A percentile compares a stretch with the other conserved stretches of the same genome.
Evolutionary conservation across 495 filamentous ascomycete genomes (phyloP).

Genomic region (Diplogelasinospora grovesii): DNA sequence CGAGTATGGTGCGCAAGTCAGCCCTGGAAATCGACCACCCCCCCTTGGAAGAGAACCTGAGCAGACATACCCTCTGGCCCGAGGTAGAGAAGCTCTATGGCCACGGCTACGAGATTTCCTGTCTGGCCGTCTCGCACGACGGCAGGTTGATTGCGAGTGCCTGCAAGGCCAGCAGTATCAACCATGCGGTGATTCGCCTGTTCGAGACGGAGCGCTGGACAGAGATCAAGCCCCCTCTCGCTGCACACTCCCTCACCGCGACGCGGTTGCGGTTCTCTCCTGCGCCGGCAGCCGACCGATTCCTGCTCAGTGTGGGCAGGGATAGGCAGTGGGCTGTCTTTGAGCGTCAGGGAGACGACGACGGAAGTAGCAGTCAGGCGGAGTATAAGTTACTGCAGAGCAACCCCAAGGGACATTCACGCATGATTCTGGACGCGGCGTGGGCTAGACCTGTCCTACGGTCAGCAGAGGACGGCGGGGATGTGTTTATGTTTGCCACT

Average conservation of each 20-base stretch:
- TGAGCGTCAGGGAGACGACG: constrained; percentile 34
- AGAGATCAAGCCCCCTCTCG: constrained; percentile 74
- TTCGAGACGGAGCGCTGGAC: constrained; percentile 84
- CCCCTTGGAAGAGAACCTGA: constrained; percentile 81
- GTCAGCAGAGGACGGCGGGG: neutral
- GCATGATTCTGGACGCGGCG: constrained; percentile 81
- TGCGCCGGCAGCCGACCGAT: constrained; percentile 64
- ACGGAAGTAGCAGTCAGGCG: too few relatives aligned
- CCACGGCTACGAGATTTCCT: constrained; percentile 96
- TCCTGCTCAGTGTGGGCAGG: constrained; percentile 80
- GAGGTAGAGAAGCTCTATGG: constrained; percentile 96
- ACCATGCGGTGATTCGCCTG: constrained; percentile 89
- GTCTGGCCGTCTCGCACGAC: constrained; percentile 72
- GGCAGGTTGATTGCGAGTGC: constrained; percentile 78
- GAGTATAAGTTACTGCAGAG: constrained; percentile 50
- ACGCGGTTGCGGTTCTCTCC: constrained; percentile 69
- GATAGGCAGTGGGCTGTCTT: constrained; percentile 90
- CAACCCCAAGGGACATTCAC: constrained; percentile 77
- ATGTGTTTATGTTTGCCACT: constrained; percentile 60
- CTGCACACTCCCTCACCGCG: constrained; percentile 77
- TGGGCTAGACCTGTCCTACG: constrained; percentile 56
- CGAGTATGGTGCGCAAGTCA: constrained; percentile 34
- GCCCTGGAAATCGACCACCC: constrained; percentile 55
- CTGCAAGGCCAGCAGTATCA: constrained; percentile 83
- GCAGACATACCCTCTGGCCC: constrained; percentile 89